A percentile compares a stretch with the other conserved stretches of the same genome.
phyloP scores from a whole-genome alignment of 2,329 filamentous ascomycete genomes.

The Laburnicola sp. region DNA sequence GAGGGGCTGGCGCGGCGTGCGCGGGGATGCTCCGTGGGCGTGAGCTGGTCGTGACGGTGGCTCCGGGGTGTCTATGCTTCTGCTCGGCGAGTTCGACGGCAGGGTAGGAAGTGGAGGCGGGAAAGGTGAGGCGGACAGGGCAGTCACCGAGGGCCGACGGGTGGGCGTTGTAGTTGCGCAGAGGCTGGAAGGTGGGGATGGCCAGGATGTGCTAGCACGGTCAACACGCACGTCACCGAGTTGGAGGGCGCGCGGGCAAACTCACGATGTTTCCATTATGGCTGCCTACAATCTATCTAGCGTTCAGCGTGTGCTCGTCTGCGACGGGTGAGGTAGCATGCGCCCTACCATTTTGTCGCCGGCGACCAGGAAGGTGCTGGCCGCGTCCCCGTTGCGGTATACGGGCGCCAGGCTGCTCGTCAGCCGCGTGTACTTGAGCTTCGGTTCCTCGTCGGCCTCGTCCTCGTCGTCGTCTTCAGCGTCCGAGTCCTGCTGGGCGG shows the following conservation, averaged over 20 bases:
- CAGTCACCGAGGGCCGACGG: constrained; percentile 79
- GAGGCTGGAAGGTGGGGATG: constrained; percentile 75
- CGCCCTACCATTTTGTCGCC: constrained; percentile 90
- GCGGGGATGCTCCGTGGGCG: constrained; percentile 52
- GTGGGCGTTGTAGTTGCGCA: constrained; percentile 90
- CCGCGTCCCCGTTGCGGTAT: constrained; percentile 94
- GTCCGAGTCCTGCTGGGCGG: constrained; percentile 32
- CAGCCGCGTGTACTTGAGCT: constrained; percentile 86
- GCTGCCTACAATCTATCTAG: constrained; percentile 77
- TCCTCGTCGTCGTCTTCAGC: constrained; percentile 66
- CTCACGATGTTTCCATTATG: constrained; percentile 95
- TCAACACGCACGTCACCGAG: constrained; percentile 14
- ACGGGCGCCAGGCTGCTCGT: constrained; percentile 78
- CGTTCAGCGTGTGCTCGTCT: constrained; percentile 53
- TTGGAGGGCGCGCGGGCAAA: constrained; percentile 15
- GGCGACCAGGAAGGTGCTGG: constrained; percentile 84
- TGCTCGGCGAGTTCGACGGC: constrained; percentile 22
- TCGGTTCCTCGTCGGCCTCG: constrained; percentile 90
- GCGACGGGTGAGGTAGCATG: constrained; percentile 60
- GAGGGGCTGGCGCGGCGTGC: constrained; percentile 55
- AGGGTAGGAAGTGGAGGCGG: constrained; percentile 59
- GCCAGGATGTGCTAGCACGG: constrained; percentile 74
- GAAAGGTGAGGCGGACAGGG: constrained; percentile 86
- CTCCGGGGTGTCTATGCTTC: constrained; percentile 35
- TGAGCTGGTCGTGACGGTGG: constrained; percentile 29